phyloP scores from a whole-genome alignment of 371 early-diverging fungal genomes.

The Chytridium lagenaria region DNA sequence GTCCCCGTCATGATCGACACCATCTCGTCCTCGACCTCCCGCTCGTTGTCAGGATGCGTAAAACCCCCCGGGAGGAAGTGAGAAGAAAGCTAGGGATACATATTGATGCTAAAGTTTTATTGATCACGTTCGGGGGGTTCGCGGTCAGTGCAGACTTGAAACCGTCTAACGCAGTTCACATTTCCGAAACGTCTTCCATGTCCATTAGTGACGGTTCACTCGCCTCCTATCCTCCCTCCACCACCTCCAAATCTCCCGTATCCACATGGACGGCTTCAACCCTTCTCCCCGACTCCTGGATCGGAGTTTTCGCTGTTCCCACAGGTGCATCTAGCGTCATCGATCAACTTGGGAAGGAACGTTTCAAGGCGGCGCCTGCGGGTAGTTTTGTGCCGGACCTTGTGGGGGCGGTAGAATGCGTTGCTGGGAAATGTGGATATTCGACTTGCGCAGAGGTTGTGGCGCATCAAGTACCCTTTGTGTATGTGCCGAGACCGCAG shows the following conservation, averaged over 20 bases:
- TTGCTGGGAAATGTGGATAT: constrained; percentile 81
- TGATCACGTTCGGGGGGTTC: constrained; percentile 79
- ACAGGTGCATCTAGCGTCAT: constrained; percentile 43
- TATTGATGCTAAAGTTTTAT: constrained; percentile 61
- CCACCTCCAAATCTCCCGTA: neutral
- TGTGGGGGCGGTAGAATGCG: constrained; percentile 74
- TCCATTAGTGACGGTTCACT: neutral
- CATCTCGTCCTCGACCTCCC: constrained; percentile 58
- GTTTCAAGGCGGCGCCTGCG: constrained; percentile 27
- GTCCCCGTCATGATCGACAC: neutral
- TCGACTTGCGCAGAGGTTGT: constrained; percentile 84
- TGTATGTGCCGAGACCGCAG: constrained; percentile 78
- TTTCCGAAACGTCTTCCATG: neutral
- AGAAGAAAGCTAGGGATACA: constrained; percentile 66
- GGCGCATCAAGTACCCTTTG: constrained; percentile 72
- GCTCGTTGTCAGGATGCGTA: constrained; percentile 65
- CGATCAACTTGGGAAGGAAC: neutral
- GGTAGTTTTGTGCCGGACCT: constrained; percentile 77
- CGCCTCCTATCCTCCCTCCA: neutral
- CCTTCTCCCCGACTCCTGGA: constrained; percentile 73
- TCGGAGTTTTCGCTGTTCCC: constrained; percentile 73
- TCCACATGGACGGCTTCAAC: constrained; percentile 6
- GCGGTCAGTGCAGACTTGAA: constrained; percentile 51
- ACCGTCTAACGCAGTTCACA: constrained; percentile 29
- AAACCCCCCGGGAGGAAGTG: constrained; percentile 58